Base-by-base conservation (phyloP, 768 basidiomycete genomes). In the Mycena galericulata region DNA sequence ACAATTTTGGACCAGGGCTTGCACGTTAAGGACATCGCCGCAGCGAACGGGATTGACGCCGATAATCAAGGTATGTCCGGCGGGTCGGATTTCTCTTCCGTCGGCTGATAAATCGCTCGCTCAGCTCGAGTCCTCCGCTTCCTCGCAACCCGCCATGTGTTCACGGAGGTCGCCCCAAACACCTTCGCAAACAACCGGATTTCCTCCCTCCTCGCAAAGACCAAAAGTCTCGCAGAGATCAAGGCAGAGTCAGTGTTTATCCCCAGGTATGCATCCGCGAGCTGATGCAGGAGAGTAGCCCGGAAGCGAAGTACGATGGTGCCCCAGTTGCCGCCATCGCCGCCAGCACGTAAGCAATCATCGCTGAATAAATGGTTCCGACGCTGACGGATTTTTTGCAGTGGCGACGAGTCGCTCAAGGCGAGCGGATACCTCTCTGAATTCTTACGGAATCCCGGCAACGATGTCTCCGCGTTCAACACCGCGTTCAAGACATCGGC, bases 111-210 rank as follows among this genome's bases (percentile, higher is more conserved):
- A 43, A 14, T 8, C 40, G 8, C 20, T 62, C 22, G 12, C 22
- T 8, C 43, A 83, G 80, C 74, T 15, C 81, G 80, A 10, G 58
- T 79, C 47, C 73, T 84, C 14, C 79, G 83, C 9, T 73, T 77
- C 56, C 78, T 83, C 20, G 77, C 81, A 17, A 79, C 79, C 0
- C 75, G 76, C 29, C 80, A 82, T 64, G 73, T 83, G 61, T 83
- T 83, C 73, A 63, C 43, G 24, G 83, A 84, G 65, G 69, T 79
- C 45, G 65, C 72, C 2, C 79, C 80, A 1, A 73, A 82, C 65
- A 75, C 77, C 2, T 84, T 80, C 55, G 70, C 77, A 2, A 78
- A 81, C 65, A 84, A 83, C 64, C 77, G 79, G 20, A 65, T 78
- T 22, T 82, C 82, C 2, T 78, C 79, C 2, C 32, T 78, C 10